Conservation (phyloP, 1,139 yeast species). For the Hemisphaericaspora subhashii region DNA sequence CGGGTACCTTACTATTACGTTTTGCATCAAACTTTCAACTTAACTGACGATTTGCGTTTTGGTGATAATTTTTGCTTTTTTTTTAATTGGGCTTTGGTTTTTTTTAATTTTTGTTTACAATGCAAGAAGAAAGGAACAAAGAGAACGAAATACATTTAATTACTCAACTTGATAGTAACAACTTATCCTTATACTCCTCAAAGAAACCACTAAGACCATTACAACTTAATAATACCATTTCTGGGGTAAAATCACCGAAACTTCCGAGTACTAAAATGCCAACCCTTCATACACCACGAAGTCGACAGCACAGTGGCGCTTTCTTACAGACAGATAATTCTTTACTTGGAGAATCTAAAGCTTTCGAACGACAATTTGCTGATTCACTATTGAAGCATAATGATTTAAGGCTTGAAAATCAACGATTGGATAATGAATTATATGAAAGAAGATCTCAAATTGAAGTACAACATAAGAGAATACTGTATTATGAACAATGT, state of each 20-base stretch:
- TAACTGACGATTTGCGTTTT: no score
- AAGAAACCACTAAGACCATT: background rate
- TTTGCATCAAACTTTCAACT: no score
- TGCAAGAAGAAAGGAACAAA: slow-evolving; percentile 2
- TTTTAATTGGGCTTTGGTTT: background rate
- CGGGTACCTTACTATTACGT: no score
- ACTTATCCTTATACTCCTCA: background rate
- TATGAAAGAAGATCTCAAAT: slow-evolving; percentile 18
- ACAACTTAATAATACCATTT: background rate
- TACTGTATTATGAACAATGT: slow-evolving; percentile 22
- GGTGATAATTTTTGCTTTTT: background rate
- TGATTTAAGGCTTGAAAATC: slow-evolving; percentile 20
- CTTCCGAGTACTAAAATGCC: background rate
- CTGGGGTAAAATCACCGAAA: background rate
- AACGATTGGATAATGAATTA: slow-evolving; percentile 25
- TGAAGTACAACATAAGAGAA: slow-evolving; percentile 21
- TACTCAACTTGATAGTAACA: slow-evolving; percentile 5
- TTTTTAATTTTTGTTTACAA: background rate
- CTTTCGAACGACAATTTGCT: slow-evolving; percentile 28
- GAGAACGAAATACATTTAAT: slow-evolving; percentile 10
- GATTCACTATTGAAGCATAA: slow-evolving; percentile 27
- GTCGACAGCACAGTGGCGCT: slow-evolving; percentile 7
- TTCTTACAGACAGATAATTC: slow-evolving; percentile 7
- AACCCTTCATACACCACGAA: background rate
- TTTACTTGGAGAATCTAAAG: slow-evolving; percentile 15